Percentiles rank a stretch among this genome's conserved stretches.
These are phyloP conservation scores for Plasmodium yoelii DNA, from an alignment of 169 alveolate genomes.

Conservation along the genomic window DNA sequence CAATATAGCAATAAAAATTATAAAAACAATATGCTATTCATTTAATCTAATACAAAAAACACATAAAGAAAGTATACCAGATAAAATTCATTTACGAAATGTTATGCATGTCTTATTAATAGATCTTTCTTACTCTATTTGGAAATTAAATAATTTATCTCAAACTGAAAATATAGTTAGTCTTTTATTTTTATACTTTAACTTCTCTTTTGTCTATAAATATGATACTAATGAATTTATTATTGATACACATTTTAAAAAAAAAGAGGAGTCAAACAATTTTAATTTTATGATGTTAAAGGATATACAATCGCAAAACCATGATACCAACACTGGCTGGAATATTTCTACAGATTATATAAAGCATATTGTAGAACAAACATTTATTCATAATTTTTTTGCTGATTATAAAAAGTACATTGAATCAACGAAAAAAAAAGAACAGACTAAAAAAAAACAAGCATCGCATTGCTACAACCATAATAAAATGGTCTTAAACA, in stretches of 20 bases:
- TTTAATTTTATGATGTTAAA: slow-evolving; percentile 1
- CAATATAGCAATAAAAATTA: slow-evolving; percentile 29
- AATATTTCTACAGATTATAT: slow-evolving; percentile 18
- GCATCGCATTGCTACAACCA: slow-evolving; percentile 4
- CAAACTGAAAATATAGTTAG: slow-evolving; percentile 48
- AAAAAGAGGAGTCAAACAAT: not conserved
- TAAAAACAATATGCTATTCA: slow-evolving; percentile 35
- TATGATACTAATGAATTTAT: slow-evolving; percentile 51
- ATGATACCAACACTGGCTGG: not conserved
- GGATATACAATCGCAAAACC: slow-evolving; percentile 2
- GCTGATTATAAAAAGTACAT: slow-evolving; percentile 49
- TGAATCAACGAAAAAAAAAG: slow-evolving; percentile 15
- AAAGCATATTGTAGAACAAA: slow-evolving; percentile 29
- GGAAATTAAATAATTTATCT: slow-evolving; percentile 17
- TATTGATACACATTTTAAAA: slow-evolving; percentile 49
- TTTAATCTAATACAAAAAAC: slow-evolving; percentile 48
- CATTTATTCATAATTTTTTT: slow-evolving; percentile 54
- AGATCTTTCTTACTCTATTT: slow-evolving; percentile 54
- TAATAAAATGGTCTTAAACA: slow-evolving; percentile 26
- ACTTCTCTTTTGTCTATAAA: slow-evolving; percentile 60
- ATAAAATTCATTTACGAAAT: slow-evolving; percentile 23
- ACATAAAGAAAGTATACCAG: slow-evolving; percentile 27
- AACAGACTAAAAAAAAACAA: not conserved
- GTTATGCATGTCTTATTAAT: slow-evolving; percentile 16
- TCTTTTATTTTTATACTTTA: slow-evolving; percentile 35